Conservation (phyloP, 345 rosid species). For the Gossypium ekmanianum region DNA sequence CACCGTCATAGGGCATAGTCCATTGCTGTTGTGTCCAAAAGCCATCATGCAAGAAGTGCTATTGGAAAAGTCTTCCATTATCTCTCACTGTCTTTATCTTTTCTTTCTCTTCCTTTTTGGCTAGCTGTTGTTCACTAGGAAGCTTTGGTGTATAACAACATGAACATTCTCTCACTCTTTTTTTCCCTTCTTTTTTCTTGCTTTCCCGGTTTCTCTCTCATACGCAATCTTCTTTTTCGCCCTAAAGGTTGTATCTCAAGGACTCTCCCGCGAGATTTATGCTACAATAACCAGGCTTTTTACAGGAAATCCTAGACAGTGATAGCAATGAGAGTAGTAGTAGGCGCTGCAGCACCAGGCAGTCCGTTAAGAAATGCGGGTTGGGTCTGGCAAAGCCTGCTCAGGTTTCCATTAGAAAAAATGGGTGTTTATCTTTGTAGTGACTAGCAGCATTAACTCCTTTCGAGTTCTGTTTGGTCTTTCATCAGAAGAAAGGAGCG, state of each 20-base stretch:
- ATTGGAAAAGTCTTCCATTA: conserved; percentile 44
- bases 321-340: conserved; percentile 29
- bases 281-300: conserved; percentile 72
- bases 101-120: conserved; percentile 3
- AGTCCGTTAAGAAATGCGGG: conserved; percentile 13
- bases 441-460: conserved; percentile 2
- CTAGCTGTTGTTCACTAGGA: conserved; percentile 29
- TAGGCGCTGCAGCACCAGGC: conserved; percentile 10
- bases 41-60: conserved; percentile 13
- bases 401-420: conserved; percentile 34
- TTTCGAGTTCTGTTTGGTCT: background rate
- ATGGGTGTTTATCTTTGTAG: conserved; percentile 34
- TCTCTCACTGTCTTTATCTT: conserved; percentile 25
- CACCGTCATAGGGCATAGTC: conserved; percentile 63
- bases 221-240: conserved; percentile 25
- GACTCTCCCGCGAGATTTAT: conserved; percentile 94
- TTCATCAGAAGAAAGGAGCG: background rate
- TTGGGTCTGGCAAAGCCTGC: conserved; percentile 30
- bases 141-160: conserved; percentile 32
- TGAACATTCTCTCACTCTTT: conserved; percentile 8
- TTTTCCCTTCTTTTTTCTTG: background rate
- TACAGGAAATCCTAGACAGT: conserved; percentile 51
- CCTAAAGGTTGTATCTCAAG: conserved; percentile 25
- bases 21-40: conserved; percentile 66
- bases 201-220: conserved; percentile 16